A percentile compares a stretch with the other conserved stretches of the same genome.
Conservation (phyloP, 2,329 filamentous ascomycete genomes). For the Trichoderma koningiopsis region DNA sequence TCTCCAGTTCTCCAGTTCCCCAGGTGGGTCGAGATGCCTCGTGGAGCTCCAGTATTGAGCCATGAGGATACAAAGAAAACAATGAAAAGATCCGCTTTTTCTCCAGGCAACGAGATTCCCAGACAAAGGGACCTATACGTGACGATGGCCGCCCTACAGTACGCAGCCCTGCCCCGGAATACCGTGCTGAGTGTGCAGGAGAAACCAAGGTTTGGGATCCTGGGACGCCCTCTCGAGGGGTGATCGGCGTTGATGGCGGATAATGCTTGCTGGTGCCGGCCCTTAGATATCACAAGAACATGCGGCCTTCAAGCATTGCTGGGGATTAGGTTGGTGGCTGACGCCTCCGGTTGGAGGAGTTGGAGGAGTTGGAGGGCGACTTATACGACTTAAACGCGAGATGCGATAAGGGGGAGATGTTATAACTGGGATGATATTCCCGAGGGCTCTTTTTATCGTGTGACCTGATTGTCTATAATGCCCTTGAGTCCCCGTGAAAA, state of each 20-base stretch:
- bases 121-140: background rate
- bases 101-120: constrained; percentile 19
- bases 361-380: background rate
- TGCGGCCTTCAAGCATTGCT: background rate
- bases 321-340: constrained; percentile 8
- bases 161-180: background rate
- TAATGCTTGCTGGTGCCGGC: constrained; percentile 7
- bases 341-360: background rate
- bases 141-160: constrained; percentile 13
- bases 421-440: background rate
- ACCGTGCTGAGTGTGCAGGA: constrained; percentile 9
- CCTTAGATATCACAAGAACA: constrained; percentile 1
- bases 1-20: constrained; percentile 10
- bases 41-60: constrained; percentile 9
- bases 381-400: background rate
- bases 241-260: constrained; percentile 20
- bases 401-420: background rate
- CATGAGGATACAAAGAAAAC: constrained; percentile 2
- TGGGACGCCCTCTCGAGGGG: background rate
- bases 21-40: constrained; percentile 13
- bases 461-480: background rate
- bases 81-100: constrained; percentile 15
- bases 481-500: background rate
- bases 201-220: constrained; percentile 10
- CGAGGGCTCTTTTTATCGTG: background rate